Evolutionary conservation across 2,329 filamentous ascomycete genomes (phyloP).

Genomic region (Tolypocladium capitatum): DNA sequence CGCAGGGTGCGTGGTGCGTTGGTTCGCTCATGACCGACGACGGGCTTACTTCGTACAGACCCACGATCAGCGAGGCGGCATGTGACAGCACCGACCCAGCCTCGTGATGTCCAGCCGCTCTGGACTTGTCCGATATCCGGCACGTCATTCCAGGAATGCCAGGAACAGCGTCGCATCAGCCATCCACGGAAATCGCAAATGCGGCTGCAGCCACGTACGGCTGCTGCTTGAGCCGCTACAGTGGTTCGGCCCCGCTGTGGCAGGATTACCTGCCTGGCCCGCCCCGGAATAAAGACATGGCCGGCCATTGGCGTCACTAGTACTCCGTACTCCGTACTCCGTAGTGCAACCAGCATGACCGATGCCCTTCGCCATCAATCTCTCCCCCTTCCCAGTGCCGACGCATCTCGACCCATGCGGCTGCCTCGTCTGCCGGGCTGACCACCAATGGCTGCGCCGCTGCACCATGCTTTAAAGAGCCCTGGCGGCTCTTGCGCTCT

Average conservation of each 20-base stretch:
- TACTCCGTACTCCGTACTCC: too few relatives aligned
- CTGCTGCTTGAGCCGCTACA: neutral
- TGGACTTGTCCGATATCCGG: neutral
- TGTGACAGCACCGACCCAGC: neutral
- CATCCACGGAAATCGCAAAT: neutral
- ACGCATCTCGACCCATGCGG: conserved; percentile 1
- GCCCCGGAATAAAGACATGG: neutral
- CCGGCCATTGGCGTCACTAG: neutral
- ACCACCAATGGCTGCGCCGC: conserved; percentile 20
- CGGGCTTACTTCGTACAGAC: neutral
- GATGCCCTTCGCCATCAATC: neutral
- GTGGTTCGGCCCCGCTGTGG: neutral
- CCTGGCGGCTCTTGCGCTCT: conserved; percentile 11
- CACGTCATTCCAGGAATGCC: neutral
- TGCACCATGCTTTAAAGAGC: conserved; percentile 15
- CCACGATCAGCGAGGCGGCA: neutral
- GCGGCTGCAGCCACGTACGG: neutral
- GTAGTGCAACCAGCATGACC: neutral
- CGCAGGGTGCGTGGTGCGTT: neutral
- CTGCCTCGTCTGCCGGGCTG: conserved; percentile 6
- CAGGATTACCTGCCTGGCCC: neutral
- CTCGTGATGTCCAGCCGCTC: neutral
- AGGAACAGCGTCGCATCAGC: neutral
- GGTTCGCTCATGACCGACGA: neutral
- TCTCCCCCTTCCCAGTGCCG: neutral